A percentile compares a stretch with the other conserved stretches of the same genome.
These are phyloP conservation scores for Atkinsonella hypoxylon DNA, from an alignment of 2,329 filamentous ascomycete species.

Conservation along the genomic window DNA sequence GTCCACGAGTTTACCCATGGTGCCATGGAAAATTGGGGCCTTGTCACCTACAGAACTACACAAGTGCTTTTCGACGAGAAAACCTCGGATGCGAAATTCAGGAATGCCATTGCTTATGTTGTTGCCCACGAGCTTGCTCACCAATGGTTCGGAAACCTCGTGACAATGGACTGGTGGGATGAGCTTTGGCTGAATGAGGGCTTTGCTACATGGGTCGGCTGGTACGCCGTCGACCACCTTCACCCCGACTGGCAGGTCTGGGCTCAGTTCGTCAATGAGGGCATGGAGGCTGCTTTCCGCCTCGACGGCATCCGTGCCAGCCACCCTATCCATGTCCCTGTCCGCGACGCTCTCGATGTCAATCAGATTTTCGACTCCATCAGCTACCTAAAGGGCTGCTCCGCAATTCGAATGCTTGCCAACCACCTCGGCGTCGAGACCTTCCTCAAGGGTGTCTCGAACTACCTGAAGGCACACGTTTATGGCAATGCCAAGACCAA, in stretches of 20 bases:
- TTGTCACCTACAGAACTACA: conserved; percentile 92
- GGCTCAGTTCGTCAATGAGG: conserved; percentile 94
- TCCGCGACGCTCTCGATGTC: conserved; percentile 85
- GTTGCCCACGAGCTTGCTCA: conserved; percentile 96
- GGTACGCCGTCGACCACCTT: conserved; percentile 81
- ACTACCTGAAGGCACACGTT: conserved; percentile 78
- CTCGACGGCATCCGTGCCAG: conserved; percentile 85
- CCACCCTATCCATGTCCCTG: conserved; percentile 92
- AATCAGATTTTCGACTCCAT: conserved; percentile 98
- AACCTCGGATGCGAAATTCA: conserved; percentile 79
- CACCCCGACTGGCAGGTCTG: conserved; percentile 97
- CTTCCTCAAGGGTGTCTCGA: conserved; percentile 81
- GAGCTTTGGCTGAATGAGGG: conserved; percentile 92
- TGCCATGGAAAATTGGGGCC: conserved; percentile 93
- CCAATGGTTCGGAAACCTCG: conserved; percentile 91
- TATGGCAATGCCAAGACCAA: conserved; percentile 87
- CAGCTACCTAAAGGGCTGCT: conserved; percentile 93
- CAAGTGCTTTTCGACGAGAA: conserved; percentile 93
- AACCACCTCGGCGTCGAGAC: conserved; percentile 77
- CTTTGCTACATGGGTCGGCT: conserved; percentile 97
- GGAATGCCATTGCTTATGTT: conserved; percentile 90
- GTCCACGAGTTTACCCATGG: conserved; percentile 85
- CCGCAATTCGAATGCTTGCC: conserved; percentile 91
- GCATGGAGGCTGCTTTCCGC: conserved; percentile 80
- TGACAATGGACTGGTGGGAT: conserved; percentile 96